Conservation (phyloP, 2,329 filamentous ascomycete genomes). For the Aplosporella prunicola region DNA sequence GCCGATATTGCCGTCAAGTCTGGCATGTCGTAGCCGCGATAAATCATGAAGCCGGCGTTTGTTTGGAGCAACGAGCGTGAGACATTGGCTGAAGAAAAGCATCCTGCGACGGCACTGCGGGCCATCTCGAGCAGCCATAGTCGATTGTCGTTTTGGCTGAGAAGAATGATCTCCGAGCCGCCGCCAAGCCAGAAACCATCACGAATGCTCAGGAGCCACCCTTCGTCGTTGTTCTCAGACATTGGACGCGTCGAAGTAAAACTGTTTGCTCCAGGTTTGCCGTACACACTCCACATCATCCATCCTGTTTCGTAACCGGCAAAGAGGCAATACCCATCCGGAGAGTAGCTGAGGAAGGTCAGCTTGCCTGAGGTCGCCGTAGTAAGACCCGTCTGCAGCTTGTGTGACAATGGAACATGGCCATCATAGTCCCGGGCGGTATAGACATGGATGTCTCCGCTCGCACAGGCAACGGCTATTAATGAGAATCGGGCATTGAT, state of each 20-base stretch:
- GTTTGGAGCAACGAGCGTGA: conserved; percentile 84
- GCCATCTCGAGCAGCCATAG: conserved; percentile 88
- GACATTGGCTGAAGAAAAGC: conserved; percentile 84
- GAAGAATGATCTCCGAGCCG: conserved; percentile 74
- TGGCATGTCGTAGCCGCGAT: conserved; percentile 83
- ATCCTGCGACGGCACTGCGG: conserved; percentile 83
- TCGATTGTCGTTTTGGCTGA: conserved; percentile 60
- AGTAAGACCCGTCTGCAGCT: conserved; percentile 61
- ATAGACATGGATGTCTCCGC: conserved; percentile 80
- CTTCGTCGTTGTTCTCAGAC: conserved; percentile 60
- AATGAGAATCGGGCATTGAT: conserved; percentile 95
- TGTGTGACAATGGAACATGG: conserved; percentile 81
- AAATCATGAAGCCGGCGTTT: conserved; percentile 79
- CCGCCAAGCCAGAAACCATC: conserved; percentile 80
- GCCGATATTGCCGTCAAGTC: conserved; percentile 86
- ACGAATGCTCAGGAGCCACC: conserved; percentile 71
- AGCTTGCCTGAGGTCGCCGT: conserved; percentile 57
- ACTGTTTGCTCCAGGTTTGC: conserved; percentile 76
- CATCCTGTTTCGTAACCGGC: conserved; percentile 87
- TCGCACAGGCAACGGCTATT: conserved; percentile 72
- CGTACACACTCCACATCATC: conserved; percentile 96
- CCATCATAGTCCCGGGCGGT: conserved; percentile 87
- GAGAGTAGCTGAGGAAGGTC: conserved; percentile 74
- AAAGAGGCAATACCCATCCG: conserved; percentile 93
- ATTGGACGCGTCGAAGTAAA: conserved; percentile 62